These are phyloP conservation scores for Pichia pseudocactophila DNA, from an alignment of 805 yeast genomes.

Conservation along the genomic window DNA sequence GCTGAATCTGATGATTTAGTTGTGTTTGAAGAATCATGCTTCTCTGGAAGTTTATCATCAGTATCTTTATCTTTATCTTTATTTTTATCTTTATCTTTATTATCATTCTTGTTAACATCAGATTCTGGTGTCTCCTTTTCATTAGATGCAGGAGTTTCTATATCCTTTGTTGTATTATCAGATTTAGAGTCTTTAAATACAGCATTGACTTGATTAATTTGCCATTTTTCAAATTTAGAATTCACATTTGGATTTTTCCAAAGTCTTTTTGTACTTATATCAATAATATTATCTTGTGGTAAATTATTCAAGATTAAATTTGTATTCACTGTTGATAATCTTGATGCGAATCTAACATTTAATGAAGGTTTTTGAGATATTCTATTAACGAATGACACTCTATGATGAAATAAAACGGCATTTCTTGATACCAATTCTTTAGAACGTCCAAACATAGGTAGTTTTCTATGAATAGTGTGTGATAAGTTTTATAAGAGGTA, in stretches of 20 bases:
- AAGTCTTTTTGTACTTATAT: not conserved
- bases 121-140: too few species aligned
- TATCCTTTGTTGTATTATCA: not conserved
- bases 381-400: not conserved
- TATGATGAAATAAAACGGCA: not conserved
- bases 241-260: not conserved
- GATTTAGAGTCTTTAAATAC: not conserved
- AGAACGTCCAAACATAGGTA: conserved; percentile 6
- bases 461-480: not conserved
- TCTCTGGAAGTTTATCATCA: conserved; percentile 7
- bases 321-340: conserved; percentile 4
- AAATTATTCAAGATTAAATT: not conserved
- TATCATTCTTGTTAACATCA: not conserved
- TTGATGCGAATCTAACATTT: conserved; percentile 5
- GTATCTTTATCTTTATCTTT: conserved; percentile 1
- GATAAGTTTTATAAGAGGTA: too few species aligned
- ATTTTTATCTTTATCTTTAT: conserved; percentile 10
- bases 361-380: not conserved
- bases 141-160: too few species aligned
- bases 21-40: conserved; percentile 10
- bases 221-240: too few species aligned
- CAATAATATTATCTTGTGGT: not conserved
- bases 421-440: conserved; percentile 5
- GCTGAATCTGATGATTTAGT: conserved; percentile 16
- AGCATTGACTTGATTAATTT: too few species aligned